Evolutionary conservation across 768 basidiomycete species (phyloP), one percentile per base, ranked within the genome.

Genomic region (Clavulina sp.): DNA sequence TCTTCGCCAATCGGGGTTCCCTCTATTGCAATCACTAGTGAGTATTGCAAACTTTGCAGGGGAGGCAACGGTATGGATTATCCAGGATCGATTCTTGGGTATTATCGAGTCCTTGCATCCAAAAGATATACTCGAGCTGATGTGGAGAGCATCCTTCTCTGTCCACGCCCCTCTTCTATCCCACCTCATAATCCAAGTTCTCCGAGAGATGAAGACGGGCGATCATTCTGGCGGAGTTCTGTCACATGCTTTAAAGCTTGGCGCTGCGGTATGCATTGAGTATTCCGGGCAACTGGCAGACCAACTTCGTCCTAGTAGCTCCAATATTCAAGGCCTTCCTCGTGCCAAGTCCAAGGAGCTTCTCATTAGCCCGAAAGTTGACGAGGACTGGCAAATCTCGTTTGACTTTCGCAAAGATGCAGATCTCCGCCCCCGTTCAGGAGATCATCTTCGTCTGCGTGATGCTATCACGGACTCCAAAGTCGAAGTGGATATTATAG

Each of bases 121-220:
- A 9, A 9, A 38, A 9, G 34, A 68, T 9, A 81, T 78, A 54
- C 63, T 73, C 19, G 72, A 77, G 41, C 57, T 78, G 3, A 64
- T 81, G 9, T 73, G 73, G 68, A 60, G 73, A 18, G 65, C 72
- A 0, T 65, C 73, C 0, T 63, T 73, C n/a, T 72, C 69, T 48
- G 69, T 79, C 33, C 73, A 78, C 0, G 61, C 74, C 0, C 66
- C 65, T 28, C 64, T 70, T 4, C 65, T 80, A 2, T 66, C 72
- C 0, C 79, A 79, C 57, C 80, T 81, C 60, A 63, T 76, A 2
- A 66, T 82, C 5, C 62, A 81, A 1, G 75, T 78, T 3, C 62
- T 82, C 7, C 70, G 77, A 55, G 78, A 78, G 19, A 38, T 38
- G 9, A 19, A 9, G 19, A 19, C 34, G 34, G 19, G 34, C 34